Conservation (phyloP, 208 protist species). For the Baffinella frigidus region DNA sequence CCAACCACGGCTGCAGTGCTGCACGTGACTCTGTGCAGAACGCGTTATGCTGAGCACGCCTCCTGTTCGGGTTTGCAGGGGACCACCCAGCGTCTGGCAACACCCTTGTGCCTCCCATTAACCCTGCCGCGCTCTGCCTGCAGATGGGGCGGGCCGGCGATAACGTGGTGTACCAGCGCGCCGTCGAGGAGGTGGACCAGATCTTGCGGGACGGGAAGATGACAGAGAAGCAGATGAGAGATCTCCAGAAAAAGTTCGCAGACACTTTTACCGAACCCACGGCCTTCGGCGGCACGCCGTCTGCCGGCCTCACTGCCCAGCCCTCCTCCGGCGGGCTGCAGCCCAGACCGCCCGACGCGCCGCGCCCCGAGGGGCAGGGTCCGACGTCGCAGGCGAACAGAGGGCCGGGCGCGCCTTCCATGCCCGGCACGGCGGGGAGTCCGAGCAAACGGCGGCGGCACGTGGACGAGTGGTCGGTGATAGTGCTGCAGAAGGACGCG, state of each 20-base stretch:
- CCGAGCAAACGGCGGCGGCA: background rate
- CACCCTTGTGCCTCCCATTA: background rate
- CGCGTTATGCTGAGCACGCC: too few relatives aligned
- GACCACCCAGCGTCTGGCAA: too few relatives aligned
- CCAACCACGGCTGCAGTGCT: too few relatives aligned
- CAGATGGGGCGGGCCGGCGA: constrained; percentile 12
- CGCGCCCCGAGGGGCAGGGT: too few relatives aligned
- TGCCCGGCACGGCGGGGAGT: background rate
- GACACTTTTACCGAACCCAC: too few relatives aligned
- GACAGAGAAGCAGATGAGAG: constrained; percentile 9
- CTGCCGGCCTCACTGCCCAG: background rate
- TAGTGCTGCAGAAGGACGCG: constrained; percentile 18
- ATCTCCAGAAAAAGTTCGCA: background rate
- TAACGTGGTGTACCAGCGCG: background rate
- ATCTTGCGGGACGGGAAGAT: constrained; percentile 1
- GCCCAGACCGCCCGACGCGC: too few relatives aligned
- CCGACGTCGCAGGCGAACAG: background rate
- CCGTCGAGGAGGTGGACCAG: constrained; percentile 27
- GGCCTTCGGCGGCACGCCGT: background rate
- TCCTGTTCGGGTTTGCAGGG: too few relatives aligned
- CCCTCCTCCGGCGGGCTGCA: too few relatives aligned
- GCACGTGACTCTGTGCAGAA: too few relatives aligned
- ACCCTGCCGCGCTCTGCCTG: background rate
- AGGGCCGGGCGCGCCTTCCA: background rate
- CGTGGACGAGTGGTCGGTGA: constrained; percentile 47